Evolutionary conservation across 768 basidiomycete genomes (phyloP).

Genomic region (Chalciporus sphaerocephalus): DNA sequence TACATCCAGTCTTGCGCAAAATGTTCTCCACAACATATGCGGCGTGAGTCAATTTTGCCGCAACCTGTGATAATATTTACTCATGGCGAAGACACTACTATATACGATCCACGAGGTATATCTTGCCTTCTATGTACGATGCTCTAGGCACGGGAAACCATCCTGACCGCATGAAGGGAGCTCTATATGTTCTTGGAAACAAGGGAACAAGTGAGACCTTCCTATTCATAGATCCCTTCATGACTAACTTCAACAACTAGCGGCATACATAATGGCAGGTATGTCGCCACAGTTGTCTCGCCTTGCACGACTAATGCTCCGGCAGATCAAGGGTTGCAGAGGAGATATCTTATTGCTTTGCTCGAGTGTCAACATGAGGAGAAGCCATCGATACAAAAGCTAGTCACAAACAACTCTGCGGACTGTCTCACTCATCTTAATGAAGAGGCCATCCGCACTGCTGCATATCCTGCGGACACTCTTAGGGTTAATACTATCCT

Average conservation of each 20-base stretch:
- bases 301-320: constrained; percentile 9
- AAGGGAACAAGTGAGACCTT: constrained; percentile 56
- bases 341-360: constrained; percentile 55
- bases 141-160: constrained; percentile 71
- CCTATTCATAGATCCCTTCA: not conserved
- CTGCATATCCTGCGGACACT: constrained; percentile 49
- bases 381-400: constrained; percentile 39
- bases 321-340: constrained; percentile 54
- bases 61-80: not conserved
- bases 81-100: constrained; percentile 48
- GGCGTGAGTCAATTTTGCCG: constrained; percentile 42
- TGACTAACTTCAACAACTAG: constrained; percentile 29
- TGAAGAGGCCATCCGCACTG: constrained; percentile 63
- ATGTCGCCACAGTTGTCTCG: constrained; percentile 20
- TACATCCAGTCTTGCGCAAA: constrained; percentile 58
- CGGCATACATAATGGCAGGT: constrained; percentile 68
- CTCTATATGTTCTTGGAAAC: constrained; percentile 74
- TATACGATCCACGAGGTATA: constrained; percentile 64
- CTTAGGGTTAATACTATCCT: constrained; percentile 48
- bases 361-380: constrained; percentile 81
- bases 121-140: constrained; percentile 56
- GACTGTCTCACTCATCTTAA: constrained; percentile 58
- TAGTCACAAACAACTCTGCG: constrained; percentile 44
- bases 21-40: constrained; percentile 57
- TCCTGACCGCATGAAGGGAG: constrained; percentile 94